Base-by-base conservation (phyloP, 192 early-diverging fungal genomes). In the Allomyces macrogynus region DNA sequence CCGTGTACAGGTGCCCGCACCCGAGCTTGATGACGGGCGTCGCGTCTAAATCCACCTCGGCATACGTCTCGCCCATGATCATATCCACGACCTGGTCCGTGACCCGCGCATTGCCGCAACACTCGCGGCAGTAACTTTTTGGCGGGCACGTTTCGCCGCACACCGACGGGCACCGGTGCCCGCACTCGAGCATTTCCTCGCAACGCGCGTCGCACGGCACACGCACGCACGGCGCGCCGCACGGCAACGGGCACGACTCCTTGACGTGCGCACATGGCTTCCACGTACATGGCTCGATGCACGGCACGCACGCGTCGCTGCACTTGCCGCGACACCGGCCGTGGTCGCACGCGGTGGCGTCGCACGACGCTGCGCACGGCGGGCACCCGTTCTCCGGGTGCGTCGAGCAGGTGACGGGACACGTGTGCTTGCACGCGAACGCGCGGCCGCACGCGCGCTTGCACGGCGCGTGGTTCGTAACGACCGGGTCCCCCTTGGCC, bases 1-100 rank as follows among this genome's bases (percentile, higher is more conserved):
- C 73, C 7, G 80, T 81, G 57, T 77, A 73, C 1, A 71, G 68
- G 61, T 84, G 84, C 12, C 74, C 74, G 65, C 84, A 85, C 0
- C 65, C 43, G 11, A 81, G 67, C 9, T 75, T 68, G 14, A 84
- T 43, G 49, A 83, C 63, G 3, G 78, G 75, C 61, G 70, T 66
- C 0, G 76, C 76, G 25, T 77, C 57, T 22, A 74, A 66, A 61
- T 85, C 76, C 0, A 68, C 42, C 43, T 80, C 75, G 14, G 44
- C 68, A 26, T 79, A 71, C 1, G 23, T 65, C 24, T 61, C 60
- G 23, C 73, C 61, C 72, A 70, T 67, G 25, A 70, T 62, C 10
- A 73, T 10, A 32, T 78, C 74, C 10, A 74, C 74, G 14, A 67
- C 10, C 63, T 65, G 60, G 20, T 22, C 24, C 65, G 66, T 71